Conservation (phyloP, 768 basidiomycete species). For the Suillus sp. region DNA sequence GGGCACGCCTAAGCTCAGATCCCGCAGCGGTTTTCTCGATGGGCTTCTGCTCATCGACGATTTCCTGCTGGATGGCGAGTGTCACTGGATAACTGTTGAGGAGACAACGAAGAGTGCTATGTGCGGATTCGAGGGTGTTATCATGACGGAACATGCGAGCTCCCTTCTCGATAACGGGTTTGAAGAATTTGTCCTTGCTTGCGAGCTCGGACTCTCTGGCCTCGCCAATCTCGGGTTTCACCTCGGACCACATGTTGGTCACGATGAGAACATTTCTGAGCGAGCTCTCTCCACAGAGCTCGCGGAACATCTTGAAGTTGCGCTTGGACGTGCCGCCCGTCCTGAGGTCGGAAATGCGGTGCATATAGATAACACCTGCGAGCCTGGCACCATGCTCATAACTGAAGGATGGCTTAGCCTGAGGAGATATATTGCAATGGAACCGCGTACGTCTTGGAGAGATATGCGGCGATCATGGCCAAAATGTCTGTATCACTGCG, state of each 20-base stretch:
- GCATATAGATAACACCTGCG: conserved; percentile 58
- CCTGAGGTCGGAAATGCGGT: conserved; percentile 52
- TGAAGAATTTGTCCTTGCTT: conserved; percentile 48
- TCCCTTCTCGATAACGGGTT: conserved; percentile 51
- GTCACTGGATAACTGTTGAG: conserved; percentile 42
- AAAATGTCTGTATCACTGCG: conserved; percentile 46
- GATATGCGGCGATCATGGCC: conserved; percentile 43
- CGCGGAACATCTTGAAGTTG: conserved; percentile 52
- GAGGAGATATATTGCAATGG: neutral
- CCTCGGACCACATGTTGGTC: conserved; percentile 56
- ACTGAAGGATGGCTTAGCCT: conserved; percentile 13
- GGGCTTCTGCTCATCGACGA: conserved; percentile 49
- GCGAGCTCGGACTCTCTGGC: conserved; percentile 49
- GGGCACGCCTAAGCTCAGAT: conserved; percentile 50
- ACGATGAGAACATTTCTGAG: conserved; percentile 53
- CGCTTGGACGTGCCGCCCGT: conserved; percentile 50
- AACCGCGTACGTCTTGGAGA: conserved; percentile 13
- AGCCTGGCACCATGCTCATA: conserved; percentile 41
- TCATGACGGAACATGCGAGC: conserved; percentile 46
- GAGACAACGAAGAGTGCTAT: conserved; percentile 44
- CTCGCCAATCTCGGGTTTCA: conserved; percentile 39
- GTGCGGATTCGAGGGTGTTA: conserved; percentile 43
- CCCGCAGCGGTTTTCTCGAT: conserved; percentile 57
- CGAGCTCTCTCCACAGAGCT: conserved; percentile 53
- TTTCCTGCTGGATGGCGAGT: conserved; percentile 56